A percentile compares a stretch with the other conserved stretches of the same genome.
Conservation (phyloP, 75 land plant species). For the Cupressus sempervirens region DNA sequence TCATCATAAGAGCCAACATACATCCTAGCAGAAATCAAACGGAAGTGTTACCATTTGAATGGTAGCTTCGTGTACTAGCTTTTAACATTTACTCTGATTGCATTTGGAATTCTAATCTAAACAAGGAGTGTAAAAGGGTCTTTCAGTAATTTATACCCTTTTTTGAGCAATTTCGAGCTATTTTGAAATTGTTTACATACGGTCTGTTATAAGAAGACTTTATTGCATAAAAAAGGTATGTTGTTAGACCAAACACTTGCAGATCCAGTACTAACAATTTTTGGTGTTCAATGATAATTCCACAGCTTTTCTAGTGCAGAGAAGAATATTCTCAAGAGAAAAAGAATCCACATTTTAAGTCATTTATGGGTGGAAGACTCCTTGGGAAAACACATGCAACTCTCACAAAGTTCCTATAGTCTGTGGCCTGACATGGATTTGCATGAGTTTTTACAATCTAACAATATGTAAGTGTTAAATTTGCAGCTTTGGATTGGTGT, state of each 20-base stretch:
- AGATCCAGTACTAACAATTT: neutral
- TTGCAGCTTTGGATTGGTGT: neutral
- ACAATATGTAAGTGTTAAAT: slow-evolving; percentile 19
- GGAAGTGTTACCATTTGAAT: neutral
- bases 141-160: neutral
- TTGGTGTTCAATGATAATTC: neutral
- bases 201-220: neutral
- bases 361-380: slow-evolving; percentile 83
- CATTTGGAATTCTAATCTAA: neutral
- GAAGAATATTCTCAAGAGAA: slow-evolving; percentile 28
- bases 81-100: neutral
- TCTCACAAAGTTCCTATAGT: slow-evolving; percentile 36
- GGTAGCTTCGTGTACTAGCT: neutral
- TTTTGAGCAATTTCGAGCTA: neutral
- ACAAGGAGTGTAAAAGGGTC: neutral
- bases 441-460: slow-evolving; percentile 11
- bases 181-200: neutral
- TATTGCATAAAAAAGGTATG: neutral
- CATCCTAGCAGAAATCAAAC: too few relatives aligned
- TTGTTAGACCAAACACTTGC: neutral
- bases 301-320: slow-evolving; percentile 52
- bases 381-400: slow-evolving; percentile 20
- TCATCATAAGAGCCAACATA: neutral
- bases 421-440: slow-evolving; percentile 20
- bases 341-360: slow-evolving; percentile 47